Evolutionary conservation across 2,329 filamentous ascomycete species (phyloP).

Genomic region (Sarocladiaceae sp.): DNA sequence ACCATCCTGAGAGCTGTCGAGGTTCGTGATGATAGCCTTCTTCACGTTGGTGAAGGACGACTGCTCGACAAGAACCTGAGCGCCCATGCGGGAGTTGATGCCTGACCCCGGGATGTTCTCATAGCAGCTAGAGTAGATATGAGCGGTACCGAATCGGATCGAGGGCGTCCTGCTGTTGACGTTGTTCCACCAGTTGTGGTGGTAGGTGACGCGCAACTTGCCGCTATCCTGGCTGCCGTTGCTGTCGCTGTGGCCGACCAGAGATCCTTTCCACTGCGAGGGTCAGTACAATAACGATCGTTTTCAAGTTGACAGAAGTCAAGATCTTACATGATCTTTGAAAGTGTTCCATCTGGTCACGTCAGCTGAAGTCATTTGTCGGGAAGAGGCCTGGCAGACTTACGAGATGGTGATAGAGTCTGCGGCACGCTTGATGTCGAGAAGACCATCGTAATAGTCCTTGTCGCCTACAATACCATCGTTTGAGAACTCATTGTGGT

Average conservation of each 20-base stretch:
- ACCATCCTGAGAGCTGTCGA: conserved; percentile 37
- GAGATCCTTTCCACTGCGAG: conserved; percentile 40
- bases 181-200: conserved; percentile 55
- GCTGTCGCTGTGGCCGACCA: conserved; percentile 54
- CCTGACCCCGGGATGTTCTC: conserved; percentile 34
- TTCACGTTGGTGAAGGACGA: conserved; percentile 40
- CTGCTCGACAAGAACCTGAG: conserved; percentile 48
- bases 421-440: conserved; percentile 35
- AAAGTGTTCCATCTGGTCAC: conserved; percentile 26
- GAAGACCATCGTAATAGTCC: conserved; percentile 33
- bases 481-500: conserved; percentile 32
- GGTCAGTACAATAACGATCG: neutral
- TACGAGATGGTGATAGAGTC: conserved; percentile 33
- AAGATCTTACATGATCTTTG: conserved; percentile 28
- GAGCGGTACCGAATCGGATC: conserved; percentile 54
- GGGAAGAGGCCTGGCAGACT: neutral
- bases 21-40: conserved; percentile 31
- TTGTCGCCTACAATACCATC: conserved; percentile 30
- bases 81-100: conserved; percentile 47
- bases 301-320: neutral
- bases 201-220: conserved; percentile 50
- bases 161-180: conserved; percentile 52
- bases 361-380: neutral
- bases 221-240: conserved; percentile 51
- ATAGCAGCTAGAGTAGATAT: conserved; percentile 39